Evolutionary conservation across 305 asterid genomes (phyloP).

Genomic region (Solanum hybrid): DNA sequence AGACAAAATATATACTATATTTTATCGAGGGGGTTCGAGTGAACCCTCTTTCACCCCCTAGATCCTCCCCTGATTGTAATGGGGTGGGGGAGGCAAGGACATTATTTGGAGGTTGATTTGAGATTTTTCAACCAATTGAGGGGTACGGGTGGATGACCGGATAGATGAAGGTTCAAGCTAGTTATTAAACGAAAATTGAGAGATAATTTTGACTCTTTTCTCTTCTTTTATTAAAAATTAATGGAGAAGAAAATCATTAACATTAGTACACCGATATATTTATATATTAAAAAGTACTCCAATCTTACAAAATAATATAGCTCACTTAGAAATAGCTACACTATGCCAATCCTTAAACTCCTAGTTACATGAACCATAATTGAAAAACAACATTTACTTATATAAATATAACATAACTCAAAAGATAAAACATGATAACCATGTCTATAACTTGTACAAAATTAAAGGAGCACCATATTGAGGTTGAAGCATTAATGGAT

Average conservation of each 20-base stretch:
- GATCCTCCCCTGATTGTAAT: not conserved
- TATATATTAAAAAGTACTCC: not conserved
- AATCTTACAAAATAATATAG: not conserved
- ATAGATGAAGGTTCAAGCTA: not conserved
- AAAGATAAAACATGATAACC: not conserved
- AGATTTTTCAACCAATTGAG: not conserved
- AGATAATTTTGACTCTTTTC: not conserved
- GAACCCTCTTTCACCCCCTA: not conserved
- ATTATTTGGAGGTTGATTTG: not conserved
- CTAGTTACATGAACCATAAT: not conserved
- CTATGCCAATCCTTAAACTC: not conserved
- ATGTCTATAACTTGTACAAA: constrained; percentile 2
- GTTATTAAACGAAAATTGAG: not conserved
- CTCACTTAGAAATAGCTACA: not conserved
- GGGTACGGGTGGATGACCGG: not conserved
- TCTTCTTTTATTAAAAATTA: not conserved
- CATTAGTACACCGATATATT: not conserved
- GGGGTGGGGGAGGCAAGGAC: not conserved
- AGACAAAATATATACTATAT: too few species aligned
- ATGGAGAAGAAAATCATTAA: not conserved
- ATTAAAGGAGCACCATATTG: constrained; percentile 54
- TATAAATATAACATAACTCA: not conserved
- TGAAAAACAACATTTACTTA: not conserved
- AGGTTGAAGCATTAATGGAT: constrained; percentile 34
- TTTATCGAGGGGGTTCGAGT: not conserved